Conservation (phyloP, 257 asterid species). For the Solanum ossicruentum region DNA sequence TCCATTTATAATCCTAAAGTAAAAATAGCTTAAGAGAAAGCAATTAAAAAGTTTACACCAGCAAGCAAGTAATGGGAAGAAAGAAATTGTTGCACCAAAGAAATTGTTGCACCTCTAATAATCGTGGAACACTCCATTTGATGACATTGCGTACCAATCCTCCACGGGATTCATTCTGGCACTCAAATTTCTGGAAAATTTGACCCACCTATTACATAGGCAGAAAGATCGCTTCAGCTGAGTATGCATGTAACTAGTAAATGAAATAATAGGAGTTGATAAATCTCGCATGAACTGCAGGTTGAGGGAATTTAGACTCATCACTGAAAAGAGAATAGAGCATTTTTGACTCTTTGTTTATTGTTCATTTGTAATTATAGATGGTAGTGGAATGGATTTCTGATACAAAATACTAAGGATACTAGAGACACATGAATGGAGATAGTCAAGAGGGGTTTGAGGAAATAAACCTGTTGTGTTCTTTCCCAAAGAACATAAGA, state of each 20-base stretch:
- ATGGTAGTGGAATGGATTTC: neutral
- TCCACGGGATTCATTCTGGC: constrained; percentile 25
- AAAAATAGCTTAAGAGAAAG: neutral
- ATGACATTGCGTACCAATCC: constrained; percentile 71
- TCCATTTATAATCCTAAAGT: neutral
- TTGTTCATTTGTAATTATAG: neutral
- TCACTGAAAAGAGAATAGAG: neutral
- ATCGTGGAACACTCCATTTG: constrained; percentile 60
- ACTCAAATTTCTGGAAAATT: constrained; percentile 75
- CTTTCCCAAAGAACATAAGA: neutral
- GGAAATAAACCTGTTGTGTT: neutral
- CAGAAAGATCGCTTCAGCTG: neutral
- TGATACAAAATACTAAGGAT: neutral
- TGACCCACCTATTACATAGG: constrained; percentile 48
- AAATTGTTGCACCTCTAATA: constrained; percentile 47
- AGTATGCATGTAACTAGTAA: neutral
- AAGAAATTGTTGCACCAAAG: constrained; percentile 25
- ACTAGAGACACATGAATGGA: neutral
- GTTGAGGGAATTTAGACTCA: neutral
- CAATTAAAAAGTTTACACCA: neutral
- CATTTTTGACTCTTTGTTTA: neutral
- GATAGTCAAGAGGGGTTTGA: neutral
- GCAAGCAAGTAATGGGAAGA: neutral
- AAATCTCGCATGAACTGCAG: neutral
- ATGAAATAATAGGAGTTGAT: neutral